Conservation (phyloP, 345 rosid species). For the Durio zibethinus region DNA sequence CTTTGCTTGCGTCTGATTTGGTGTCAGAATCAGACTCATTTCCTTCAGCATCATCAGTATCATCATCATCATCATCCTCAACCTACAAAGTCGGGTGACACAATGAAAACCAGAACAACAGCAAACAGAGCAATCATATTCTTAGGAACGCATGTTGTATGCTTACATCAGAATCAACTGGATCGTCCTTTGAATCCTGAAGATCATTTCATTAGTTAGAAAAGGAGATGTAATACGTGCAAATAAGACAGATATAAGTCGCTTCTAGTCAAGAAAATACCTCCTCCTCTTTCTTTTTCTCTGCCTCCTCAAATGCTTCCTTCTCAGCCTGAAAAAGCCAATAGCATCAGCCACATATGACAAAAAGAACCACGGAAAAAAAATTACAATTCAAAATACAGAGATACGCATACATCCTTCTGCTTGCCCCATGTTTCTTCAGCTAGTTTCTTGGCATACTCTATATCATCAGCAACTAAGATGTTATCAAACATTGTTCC, state of each 20-base stretch:
- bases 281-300: constrained; percentile 83
- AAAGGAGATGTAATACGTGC: not conserved
- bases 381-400: not conserved
- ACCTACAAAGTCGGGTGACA: constrained; percentile 35
- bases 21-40: constrained; percentile 45
- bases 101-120: constrained; percentile 1
- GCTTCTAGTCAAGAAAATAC: constrained; percentile 24
- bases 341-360: constrained; percentile 17
- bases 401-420: constrained; percentile 65
- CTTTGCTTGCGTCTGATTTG: constrained; percentile 39
- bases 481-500: constrained; percentile 94
- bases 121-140: not conserved
- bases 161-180: constrained; percentile 77
- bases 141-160: not conserved
- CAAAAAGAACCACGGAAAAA: not conserved
- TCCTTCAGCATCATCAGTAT: constrained; percentile 32
- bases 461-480: constrained; percentile 70
- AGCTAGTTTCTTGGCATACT: constrained; percentile 77
- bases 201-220: constrained; percentile 7
- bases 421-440: constrained; percentile 96
- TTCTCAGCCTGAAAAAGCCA: constrained; percentile 74
- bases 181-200: constrained; percentile 70
- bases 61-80: constrained; percentile 60
- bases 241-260: not conserved
- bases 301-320: constrained; percentile 91